Conservation (phyloP, 1,284 basidiomycete species). For the Cryptococcus sp. region DNA sequence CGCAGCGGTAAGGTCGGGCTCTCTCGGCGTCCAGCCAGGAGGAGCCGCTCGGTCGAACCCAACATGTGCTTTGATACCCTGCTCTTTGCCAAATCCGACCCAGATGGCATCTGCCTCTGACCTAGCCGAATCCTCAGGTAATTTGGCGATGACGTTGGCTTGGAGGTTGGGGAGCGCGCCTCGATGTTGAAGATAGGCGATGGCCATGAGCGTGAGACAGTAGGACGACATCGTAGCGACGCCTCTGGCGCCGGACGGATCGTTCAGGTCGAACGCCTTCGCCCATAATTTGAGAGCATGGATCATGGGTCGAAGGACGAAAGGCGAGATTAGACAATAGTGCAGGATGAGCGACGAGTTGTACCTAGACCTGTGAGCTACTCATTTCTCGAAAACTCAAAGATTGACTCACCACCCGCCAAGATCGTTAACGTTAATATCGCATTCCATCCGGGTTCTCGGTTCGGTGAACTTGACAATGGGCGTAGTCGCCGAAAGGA, state of each 20-base stretch:
- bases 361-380: conserved; percentile 27
- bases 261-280: conserved; percentile 37
- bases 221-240: conserved; percentile 44
- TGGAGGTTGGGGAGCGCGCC: conserved; percentile 44
- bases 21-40: conserved; percentile 16
- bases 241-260: conserved; percentile 34
- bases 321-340: conserved; percentile 42
- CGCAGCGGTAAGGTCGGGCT: conserved; percentile 21
- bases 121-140: conserved; percentile 7
- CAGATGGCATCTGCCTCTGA: conserved; percentile 27
- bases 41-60: conserved; percentile 22
- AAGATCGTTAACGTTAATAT: conserved; percentile 46
- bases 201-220: conserved; percentile 45
- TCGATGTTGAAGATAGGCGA: conserved; percentile 41
- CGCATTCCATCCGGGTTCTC: conserved; percentile 20
- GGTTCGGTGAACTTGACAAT: conserved; percentile 44
- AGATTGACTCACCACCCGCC: conserved; percentile 36
- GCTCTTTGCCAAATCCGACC: conserved; percentile 34
- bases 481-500: conserved; percentile 34
- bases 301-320: conserved; percentile 43
- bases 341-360: conserved; percentile 45
- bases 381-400: too few relatives aligned
- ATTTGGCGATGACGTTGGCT: conserved; percentile 13
- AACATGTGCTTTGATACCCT: conserved; percentile 31
- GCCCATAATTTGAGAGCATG: conserved; percentile 45